A percentile compares a stretch with the other conserved stretches of the same genome.
These are phyloP conservation scores for Raffaelea ambrosiae DNA, from an alignment of 2,329 filamentous ascomycete genomes.

Conservation along the genomic window DNA sequence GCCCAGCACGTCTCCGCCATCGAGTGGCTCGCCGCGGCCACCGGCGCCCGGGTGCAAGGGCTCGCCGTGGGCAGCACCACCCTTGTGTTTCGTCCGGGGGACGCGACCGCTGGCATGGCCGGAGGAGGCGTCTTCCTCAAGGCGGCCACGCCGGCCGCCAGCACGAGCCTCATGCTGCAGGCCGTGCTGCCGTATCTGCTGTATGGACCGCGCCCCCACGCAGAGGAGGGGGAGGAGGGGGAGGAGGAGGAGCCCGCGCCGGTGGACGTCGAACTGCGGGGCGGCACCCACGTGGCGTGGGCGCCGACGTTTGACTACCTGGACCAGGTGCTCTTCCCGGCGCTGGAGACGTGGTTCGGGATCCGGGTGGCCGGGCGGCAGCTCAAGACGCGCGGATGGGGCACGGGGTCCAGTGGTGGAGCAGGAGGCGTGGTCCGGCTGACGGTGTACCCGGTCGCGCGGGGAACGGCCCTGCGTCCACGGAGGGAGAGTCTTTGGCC, in stretches of 20 bases:
- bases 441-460: conserved; percentile 29
- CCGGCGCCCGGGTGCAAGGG: conserved; percentile 40
- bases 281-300: conserved; percentile 51
- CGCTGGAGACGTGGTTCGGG: conserved; percentile 40
- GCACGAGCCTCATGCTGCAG: conserved; percentile 50
- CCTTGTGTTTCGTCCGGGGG: conserved; percentile 35
- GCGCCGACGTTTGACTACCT: conserved; percentile 54
- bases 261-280: conserved; percentile 42
- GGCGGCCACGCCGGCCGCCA: conserved; percentile 42
- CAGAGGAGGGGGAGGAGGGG: conserved; percentile 32
- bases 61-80: conserved; percentile 41
- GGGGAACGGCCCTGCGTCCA: background rate
- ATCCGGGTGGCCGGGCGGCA: conserved; percentile 32
- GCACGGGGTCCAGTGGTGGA: conserved; percentile 25
- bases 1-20: conserved; percentile 52
- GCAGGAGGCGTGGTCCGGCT: conserved; percentile 36
- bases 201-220: too few species aligned
- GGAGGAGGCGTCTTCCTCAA: conserved; percentile 23
- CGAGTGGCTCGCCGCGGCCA: conserved; percentile 42
- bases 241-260: too few species aligned
- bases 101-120: background rate
- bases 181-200: conserved; percentile 51
- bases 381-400: conserved; percentile 43
- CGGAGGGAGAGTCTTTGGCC: too few species aligned
- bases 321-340: conserved; percentile 51